Base-by-base conservation (phyloP, 2,329 filamentous ascomycete species). In the Trichoderma sp. region DNA sequence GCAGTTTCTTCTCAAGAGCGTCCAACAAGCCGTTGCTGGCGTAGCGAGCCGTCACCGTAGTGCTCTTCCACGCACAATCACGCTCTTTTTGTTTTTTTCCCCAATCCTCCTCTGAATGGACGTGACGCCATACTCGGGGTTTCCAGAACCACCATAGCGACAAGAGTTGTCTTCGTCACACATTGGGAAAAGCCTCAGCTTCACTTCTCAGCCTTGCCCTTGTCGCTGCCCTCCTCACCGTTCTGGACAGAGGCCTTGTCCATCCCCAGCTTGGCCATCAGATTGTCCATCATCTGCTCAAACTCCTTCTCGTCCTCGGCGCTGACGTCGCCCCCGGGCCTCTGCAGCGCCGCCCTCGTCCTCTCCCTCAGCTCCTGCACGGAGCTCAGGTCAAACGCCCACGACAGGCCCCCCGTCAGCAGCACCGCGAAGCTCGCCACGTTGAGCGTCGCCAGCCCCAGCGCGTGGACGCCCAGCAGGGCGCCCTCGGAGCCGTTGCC, bases 361-460 rank as follows among this genome's bases (percentile, higher is more conserved):
- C 78, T 79, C 55, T 69, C 74, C 72, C 85, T 79, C 74, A 92
- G 78, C 72, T 93, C 90, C 4, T 86, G 85, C 47, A 92, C 61
- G 52, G 81, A 83, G 73, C 87, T 87, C 43, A 98, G 85, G 74
- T 97, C 90, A 67, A 95, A 86, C 0, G 86, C 88, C 83, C 90
- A 96, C 67, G 91, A 81, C 12, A 88, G 76, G 0, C 90, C 92
- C 3, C 94, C 95, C 0, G 86, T 83, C 9, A 84, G 78, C 83
- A 96, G 87, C 75, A 97, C 87, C 0, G 84, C 88, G 57, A 95
- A 85, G 71, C 88, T 90, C 39, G 88, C 73, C 14, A 95, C 91
- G 71, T 97, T 97, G 70, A 97, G 83, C 0, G 93, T 97, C 0
- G 94, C 95, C 43, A 97, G 81, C 56, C 89, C 90, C 24, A 99